A percentile compares a stretch with the other conserved stretches of the same genome.
phyloP scores from a whole-genome alignment of 805 yeast genomes.

The Wickerhamomyces queroliae region DNA sequence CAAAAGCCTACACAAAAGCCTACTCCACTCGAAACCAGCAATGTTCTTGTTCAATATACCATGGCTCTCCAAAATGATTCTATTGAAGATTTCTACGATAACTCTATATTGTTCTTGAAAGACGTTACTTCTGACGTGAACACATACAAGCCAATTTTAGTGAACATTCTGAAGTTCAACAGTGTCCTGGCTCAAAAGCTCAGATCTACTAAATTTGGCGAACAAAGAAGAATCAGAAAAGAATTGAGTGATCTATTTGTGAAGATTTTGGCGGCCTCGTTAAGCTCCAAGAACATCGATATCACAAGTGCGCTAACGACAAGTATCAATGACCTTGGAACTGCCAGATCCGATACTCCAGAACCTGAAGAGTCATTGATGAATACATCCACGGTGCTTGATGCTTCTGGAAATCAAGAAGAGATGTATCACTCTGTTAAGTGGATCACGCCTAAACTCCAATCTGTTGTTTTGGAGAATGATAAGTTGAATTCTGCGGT shows the following conservation, averaged over 20 bases:
- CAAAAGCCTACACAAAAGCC: conserved; percentile 19
- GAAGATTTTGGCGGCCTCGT: conserved; percentile 27
- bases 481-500: conserved; percentile 54
- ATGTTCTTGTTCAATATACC: conserved; percentile 48
- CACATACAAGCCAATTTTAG: conserved; percentile 42
- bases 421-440: conserved; percentile 39
- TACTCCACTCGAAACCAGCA: conserved; percentile 8
- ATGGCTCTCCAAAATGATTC: conserved; percentile 68
- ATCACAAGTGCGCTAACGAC: conserved; percentile 11
- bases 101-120: conserved; percentile 50
- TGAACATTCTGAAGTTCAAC: conserved; percentile 48
- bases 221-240: conserved; percentile 50
- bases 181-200: conserved; percentile 50
- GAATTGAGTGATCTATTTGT: conserved; percentile 44
- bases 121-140: conserved; percentile 45
- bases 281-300: conserved; percentile 19
- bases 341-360: not conserved
- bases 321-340: conserved; percentile 2
- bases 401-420: conserved; percentile 26
- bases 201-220: conserved; percentile 53
- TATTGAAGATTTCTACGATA: conserved; percentile 71
- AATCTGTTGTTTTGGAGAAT: conserved; percentile 35
- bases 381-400: conserved; percentile 4
- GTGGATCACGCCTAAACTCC: conserved; percentile 25
- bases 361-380: conserved; percentile 5